A percentile compares a stretch with the other conserved stretches of the same genome.
These are phyloP conservation scores for Fonsecaea pedrosoi DNA, from an alignment of 2,329 filamentous ascomycete genomes.

Conservation along the genomic window DNA sequence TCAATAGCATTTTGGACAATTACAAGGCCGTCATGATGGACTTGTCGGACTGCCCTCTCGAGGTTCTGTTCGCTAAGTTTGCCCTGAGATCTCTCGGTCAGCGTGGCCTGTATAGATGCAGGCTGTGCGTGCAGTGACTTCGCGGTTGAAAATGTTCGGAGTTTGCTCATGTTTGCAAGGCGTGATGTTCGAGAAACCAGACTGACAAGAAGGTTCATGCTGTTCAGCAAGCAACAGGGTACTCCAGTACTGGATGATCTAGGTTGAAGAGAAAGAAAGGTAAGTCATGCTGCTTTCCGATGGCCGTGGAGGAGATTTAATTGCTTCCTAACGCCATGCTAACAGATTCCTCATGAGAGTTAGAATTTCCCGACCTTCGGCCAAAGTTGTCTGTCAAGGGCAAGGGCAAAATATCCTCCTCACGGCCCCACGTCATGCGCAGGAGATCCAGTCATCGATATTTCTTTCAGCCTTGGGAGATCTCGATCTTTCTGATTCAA, in stretches of 20 bases:
- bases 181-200: background rate
- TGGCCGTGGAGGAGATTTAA: background rate
- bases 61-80: conserved; percentile 53
- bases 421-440: background rate
- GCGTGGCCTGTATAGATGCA: conserved; percentile 5
- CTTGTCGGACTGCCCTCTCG: conserved; percentile 60
- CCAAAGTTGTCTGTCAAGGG: conserved; percentile 7
- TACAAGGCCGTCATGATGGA: conserved; percentile 63
- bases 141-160: conserved; percentile 1
- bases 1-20: conserved; percentile 62
- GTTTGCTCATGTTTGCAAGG: background rate
- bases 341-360: background rate
- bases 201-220: background rate
- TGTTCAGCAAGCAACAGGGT: background rate
- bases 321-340: background rate
- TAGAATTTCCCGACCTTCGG: conserved; percentile 12
- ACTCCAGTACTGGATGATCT: background rate
- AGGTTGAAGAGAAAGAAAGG: background rate
- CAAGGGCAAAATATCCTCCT: background rate
- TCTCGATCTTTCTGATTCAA: background rate
- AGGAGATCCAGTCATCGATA: background rate
- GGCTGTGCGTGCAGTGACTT: conserved; percentile 7
- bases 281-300: background rate
- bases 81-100: conserved; percentile 14
- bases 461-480: background rate